phyloP scores from a whole-genome alignment of 257 asterid species.

The Salvia rosmarinus region DNA sequence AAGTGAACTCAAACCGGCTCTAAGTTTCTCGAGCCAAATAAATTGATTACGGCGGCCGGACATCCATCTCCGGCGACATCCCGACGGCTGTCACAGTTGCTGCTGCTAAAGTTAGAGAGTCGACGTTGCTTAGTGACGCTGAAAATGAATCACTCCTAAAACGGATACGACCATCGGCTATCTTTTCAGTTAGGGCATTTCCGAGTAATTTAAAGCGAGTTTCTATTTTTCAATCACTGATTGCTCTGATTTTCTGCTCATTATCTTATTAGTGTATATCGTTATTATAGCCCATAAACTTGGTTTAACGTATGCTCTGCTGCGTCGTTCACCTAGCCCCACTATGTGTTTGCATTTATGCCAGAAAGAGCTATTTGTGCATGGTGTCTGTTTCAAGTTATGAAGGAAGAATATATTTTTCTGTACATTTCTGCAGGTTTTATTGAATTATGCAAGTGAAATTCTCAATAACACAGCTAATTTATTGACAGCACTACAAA shows the following conservation, averaged over 20 bases:
- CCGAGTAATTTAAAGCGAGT: neutral
- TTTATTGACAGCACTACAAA: neutral
- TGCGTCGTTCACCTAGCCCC: neutral
- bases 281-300: neutral
- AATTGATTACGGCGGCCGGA: constrained; percentile 1
- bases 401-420: neutral
- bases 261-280: neutral
- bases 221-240: neutral
- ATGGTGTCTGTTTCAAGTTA: neutral
- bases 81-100: constrained; percentile 1
- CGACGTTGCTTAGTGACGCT: neutral
- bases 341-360: constrained; percentile 35
- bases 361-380: neutral
- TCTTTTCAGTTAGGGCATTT: neutral
- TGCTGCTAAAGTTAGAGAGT: neutral
- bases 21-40: neutral
- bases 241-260: neutral
- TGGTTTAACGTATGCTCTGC: neutral
- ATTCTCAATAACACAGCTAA: neutral
- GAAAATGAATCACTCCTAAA: constrained; percentile 6
- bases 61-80: constrained; percentile 20
- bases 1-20: too few species aligned
- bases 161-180: neutral
- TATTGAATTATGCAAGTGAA: neutral
- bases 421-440: neutral